Conservation (phyloP, 768 basidiomycete genomes). For the Serendipita sp. region DNA sequence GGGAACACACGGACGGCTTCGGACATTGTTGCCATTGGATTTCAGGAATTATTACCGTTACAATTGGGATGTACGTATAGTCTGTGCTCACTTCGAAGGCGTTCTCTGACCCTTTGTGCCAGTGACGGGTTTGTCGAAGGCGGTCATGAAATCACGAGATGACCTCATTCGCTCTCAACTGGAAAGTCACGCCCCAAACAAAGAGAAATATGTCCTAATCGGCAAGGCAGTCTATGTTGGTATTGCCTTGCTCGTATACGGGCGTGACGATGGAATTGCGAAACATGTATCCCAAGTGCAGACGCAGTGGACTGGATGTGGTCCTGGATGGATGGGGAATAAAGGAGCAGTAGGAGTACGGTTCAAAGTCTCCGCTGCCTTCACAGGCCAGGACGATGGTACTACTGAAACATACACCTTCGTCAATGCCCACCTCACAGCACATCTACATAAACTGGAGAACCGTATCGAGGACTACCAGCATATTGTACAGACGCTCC, state of each 20-base stretch:
- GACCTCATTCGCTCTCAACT: conserved; percentile 60
- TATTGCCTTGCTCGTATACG: conserved; percentile 77
- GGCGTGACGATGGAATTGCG: conserved; percentile 48
- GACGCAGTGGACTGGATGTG: conserved; percentile 57
- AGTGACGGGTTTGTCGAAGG: conserved; percentile 66
- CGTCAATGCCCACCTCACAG: conserved; percentile 81
- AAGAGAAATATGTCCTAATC: conserved; percentile 61
- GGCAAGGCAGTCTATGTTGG: conserved; percentile 73
- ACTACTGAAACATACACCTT: conserved; percentile 38
- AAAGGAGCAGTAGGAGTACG: conserved; percentile 87
- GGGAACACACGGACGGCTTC: conserved; percentile 48
- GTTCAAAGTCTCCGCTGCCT: conserved; percentile 36
- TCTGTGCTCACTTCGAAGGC: neutral
- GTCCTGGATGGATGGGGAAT: conserved; percentile 70
- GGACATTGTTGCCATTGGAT: conserved; percentile 79
- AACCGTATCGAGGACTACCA: conserved; percentile 61
- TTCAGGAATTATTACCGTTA: conserved; percentile 84
- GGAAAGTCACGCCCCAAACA: conserved; percentile 50
- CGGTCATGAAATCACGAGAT: conserved; percentile 52
- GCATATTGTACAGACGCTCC: conserved; percentile 62
- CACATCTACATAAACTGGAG: conserved; percentile 50
- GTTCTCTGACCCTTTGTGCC: conserved; percentile 4
- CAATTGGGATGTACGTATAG: conserved; percentile 63
- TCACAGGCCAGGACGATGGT: neutral
- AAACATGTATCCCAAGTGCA: conserved; percentile 47